Percentiles rank a stretch among this genome's conserved stretches.
Evolutionary conservation across 805 yeast species (phyloP).

Genomic region (Zygosaccharomyces gambellarensis): DNA sequence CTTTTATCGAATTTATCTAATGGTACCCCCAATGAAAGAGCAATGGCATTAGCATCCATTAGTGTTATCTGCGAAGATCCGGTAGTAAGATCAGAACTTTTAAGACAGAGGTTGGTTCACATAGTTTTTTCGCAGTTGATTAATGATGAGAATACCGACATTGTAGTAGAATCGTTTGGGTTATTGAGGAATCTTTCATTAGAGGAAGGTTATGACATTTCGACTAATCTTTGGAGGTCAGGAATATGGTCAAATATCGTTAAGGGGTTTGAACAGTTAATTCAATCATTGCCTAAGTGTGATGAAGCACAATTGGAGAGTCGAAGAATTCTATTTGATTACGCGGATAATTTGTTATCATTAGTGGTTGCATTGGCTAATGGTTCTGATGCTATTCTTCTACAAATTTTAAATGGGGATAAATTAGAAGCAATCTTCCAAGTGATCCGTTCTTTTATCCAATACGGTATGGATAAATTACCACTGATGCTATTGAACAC

Average conservation of each 20-base stretch:
- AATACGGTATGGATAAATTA: slow-evolving; percentile 30
- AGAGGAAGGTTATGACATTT: slow-evolving; percentile 84
- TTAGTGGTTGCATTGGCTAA: slow-evolving; percentile 62
- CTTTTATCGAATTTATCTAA: slow-evolving; percentile 61
- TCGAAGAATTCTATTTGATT: slow-evolving; percentile 52
- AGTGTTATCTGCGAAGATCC: slow-evolving; percentile 67
- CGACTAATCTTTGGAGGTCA: slow-evolving; percentile 69
- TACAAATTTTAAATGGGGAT: slow-evolving; percentile 32
- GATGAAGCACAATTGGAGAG: slow-evolving; percentile 37
- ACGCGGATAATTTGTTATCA: slow-evolving; percentile 67
- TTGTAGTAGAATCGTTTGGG: slow-evolving; percentile 77
- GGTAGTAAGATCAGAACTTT: slow-evolving; percentile 52
- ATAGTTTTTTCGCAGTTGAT: slow-evolving; percentile 59
- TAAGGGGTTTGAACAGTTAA: slow-evolving; percentile 47
- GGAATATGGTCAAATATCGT: slow-evolving; percentile 65
- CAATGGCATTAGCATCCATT: slow-evolving; percentile 72
- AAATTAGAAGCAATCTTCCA: slow-evolving; percentile 26
- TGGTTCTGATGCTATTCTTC: slow-evolving; percentile 58
- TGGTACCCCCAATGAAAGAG: slow-evolving; percentile 62
- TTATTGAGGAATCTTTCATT: slow-evolving; percentile 71
- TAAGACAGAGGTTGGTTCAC: slow-evolving; percentile 68
- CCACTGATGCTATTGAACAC: slow-evolving; percentile 46
- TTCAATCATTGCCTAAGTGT: slow-evolving; percentile 44
- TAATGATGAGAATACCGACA: slow-evolving; percentile 65
- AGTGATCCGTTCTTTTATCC: slow-evolving; percentile 28